These are phyloP conservation scores for Trichoderma semiorbis DNA, from an alignment of 2,329 filamentous ascomycete species.

Conservation along the genomic window DNA sequence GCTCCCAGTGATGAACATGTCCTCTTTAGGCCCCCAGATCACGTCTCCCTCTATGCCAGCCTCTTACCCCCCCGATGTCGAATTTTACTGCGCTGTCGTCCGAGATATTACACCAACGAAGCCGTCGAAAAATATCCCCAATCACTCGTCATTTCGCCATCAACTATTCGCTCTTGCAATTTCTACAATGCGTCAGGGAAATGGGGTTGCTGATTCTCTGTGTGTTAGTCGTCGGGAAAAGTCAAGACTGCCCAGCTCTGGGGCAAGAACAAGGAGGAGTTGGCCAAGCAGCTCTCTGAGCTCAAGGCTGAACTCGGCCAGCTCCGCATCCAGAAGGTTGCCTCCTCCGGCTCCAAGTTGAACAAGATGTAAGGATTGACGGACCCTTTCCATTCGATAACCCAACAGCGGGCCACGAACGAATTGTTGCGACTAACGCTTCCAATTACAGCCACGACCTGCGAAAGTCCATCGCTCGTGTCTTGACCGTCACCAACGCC, in stretches of 20 bases:
- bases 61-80: constrained; percentile 16
- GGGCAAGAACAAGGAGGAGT: constrained; percentile 99
- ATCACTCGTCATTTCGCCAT: constrained; percentile 15
- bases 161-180: background rate
- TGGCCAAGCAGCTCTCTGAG: constrained; percentile 91
- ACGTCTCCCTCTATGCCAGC: constrained; percentile 18
- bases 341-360: constrained; percentile 91
- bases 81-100: constrained; percentile 18
- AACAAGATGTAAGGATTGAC: constrained; percentile 78
- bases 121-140: background rate
- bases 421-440: constrained; percentile 25
- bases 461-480: constrained; percentile 98
- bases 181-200: background rate
- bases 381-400: background rate
- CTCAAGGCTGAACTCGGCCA: constrained; percentile 95
- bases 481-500: constrained; percentile 99
- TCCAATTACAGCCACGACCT: constrained; percentile 75
- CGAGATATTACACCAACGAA: constrained; percentile 4
- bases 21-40: constrained; percentile 1
- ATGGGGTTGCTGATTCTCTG: constrained; percentile 7
- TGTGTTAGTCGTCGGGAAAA: constrained; percentile 51
- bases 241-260: constrained; percentile 97
- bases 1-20: constrained; percentile 15
- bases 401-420: background rate
- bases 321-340: constrained; percentile 97